Base-by-base conservation (phyloP, 257 asterid genomes). In the Solanum infundibuliforme region DNA sequence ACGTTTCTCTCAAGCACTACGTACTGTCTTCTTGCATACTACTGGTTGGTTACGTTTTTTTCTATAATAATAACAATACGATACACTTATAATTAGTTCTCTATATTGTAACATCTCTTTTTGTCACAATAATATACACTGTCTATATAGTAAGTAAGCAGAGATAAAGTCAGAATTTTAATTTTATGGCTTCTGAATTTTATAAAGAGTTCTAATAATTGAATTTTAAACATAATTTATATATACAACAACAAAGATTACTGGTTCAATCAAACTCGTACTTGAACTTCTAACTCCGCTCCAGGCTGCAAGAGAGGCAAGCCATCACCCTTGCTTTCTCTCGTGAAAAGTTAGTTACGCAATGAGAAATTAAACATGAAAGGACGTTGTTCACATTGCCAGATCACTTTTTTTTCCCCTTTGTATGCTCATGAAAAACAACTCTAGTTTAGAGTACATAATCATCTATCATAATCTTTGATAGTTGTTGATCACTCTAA, bases 1-100 rank as follows among this genome's bases (percentile, higher is more conserved):
- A 94, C 98, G 98, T 96, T 95, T 92, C 94, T 71, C 77, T 92
- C 90, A 96, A 96, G 99, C 98, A 95, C 96, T 88, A 89, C 81
- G 81, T 87, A 79, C 41, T 81, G 41, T 29, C 85, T 81, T 81
- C 85, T 81, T 43, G 5, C 68, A 81, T 81, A 81, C 85, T 43
- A 79, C 66, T 81, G 5, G 85, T 43, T 81, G 39, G 66, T 46
- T 23, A 1, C 25, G 82, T 38, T 72, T 29, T 29, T 29, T 29
- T 29, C 31, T 29, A 29, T 29, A 29, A 29, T 29, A 29, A 21
- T 2, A 48, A 16, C 20, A 48, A 13, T 8, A 75, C 25, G 7
- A 5, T 36, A 29, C 31, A 35, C 9, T 74, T 36, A 48, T 48
- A 48, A 38, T 75, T 60, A 23, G 1, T 60, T 60, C 6, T 23